Conservation (phyloP, 257 asterid genomes). For the Ophiorrhiza pumila region DNA sequence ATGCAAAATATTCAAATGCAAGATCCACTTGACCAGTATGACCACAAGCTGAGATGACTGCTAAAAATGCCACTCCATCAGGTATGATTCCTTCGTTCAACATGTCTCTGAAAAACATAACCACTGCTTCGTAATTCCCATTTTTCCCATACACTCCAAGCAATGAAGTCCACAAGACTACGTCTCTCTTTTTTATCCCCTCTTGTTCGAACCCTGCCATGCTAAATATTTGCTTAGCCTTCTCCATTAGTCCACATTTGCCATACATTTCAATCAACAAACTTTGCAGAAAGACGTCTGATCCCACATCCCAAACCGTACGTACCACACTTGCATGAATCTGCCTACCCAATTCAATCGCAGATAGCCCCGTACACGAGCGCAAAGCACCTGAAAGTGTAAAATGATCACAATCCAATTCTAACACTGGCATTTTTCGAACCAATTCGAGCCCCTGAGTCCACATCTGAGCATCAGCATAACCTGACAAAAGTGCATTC, state of each 20-base stretch:
- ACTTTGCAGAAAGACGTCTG: constrained; percentile 63
- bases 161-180: constrained; percentile 83
- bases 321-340: constrained; percentile 56
- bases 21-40: constrained; percentile 82
- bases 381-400: constrained; percentile 65
- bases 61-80: constrained; percentile 69
- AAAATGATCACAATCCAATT: constrained; percentile 45
- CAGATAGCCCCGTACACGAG: constrained; percentile 56
- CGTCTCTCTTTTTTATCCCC: constrained; percentile 40
- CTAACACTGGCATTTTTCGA: constrained; percentile 40
- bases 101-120: constrained; percentile 55
- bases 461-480: constrained; percentile 74
- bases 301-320: constrained; percentile 29
- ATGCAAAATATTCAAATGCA: constrained; percentile 63
- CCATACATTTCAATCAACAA: constrained; percentile 88
- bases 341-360: constrained; percentile 57
- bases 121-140: constrained; percentile 56
- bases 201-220: constrained; percentile 41
- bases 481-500: constrained; percentile 75
- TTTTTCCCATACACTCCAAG: constrained; percentile 63
- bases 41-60: constrained; percentile 78
- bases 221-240: constrained; percentile 52
- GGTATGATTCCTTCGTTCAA: constrained; percentile 59
- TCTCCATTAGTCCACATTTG: constrained; percentile 58
- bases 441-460: constrained; percentile 37